Evolutionary conservation across 257 asterid genomes (phyloP).

Genomic region (Scutellaria barbata): DNA sequence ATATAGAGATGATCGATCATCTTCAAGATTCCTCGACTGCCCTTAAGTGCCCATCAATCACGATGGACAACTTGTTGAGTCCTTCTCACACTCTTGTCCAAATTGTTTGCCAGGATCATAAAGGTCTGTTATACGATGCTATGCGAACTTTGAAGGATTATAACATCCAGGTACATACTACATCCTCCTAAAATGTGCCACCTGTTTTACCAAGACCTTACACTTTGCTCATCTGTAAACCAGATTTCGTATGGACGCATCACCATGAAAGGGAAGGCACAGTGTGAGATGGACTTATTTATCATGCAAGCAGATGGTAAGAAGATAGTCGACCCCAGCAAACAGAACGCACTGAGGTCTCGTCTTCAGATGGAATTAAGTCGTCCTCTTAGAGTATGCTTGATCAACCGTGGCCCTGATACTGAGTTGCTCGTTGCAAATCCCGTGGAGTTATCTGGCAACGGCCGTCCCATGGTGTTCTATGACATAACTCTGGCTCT

Average conservation of each 20-base stretch:
- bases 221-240: not conserved
- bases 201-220: not conserved
- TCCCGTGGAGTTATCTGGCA: conserved; percentile 82
- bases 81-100: conserved; percentile 89
- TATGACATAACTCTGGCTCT: conserved; percentile 85
- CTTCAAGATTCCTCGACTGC: conserved; percentile 45
- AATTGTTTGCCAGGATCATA: conserved; percentile 80
- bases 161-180: conserved; percentile 68
- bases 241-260: conserved; percentile 89
- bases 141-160: conserved; percentile 93
- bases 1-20: conserved; percentile 43
- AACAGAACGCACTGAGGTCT: conserved; percentile 53
- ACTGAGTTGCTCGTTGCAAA: conserved; percentile 82
- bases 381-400: conserved; percentile 77
- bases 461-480: conserved; percentile 89
- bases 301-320: conserved; percentile 85
- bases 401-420: conserved; percentile 88
- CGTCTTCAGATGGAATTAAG: conserved; percentile 79
- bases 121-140: conserved; percentile 78
- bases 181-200: not conserved
- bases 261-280: conserved; percentile 54
- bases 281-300: conserved; percentile 82
- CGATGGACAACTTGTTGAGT: conserved; percentile 71
- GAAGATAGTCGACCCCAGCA: conserved; percentile 76
- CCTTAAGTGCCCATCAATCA: conserved; percentile 57